Percentiles rank a stretch among this genome's conserved stretches.
Evolutionary conservation across 805 yeast species (phyloP).

Genomic region (Candida suzukii): DNA sequence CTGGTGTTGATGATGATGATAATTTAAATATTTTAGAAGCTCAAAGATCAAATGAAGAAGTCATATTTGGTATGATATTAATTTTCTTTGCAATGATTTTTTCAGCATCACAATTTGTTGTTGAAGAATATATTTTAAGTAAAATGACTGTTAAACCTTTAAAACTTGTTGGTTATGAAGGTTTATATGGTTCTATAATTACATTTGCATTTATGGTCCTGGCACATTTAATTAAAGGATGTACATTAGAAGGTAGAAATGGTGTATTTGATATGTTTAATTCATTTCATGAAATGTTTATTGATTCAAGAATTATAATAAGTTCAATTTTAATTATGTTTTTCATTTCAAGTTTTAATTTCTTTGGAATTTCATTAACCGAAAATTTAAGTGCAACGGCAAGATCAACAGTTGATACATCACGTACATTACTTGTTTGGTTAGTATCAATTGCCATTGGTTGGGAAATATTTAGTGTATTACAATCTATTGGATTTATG

Average conservation of each 20-base stretch:
- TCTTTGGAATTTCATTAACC: constrained; percentile 66
- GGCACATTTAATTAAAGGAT: constrained; percentile 35
- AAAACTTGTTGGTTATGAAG: constrained; percentile 67
- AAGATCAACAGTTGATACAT: constrained; percentile 72
- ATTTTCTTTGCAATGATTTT: constrained; percentile 58
- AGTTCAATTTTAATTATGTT: constrained; percentile 62
- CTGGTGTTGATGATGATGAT: neutral
- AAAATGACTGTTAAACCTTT: constrained; percentile 51
- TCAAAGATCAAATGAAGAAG: constrained; percentile 10
- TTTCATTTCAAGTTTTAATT: constrained; percentile 66
- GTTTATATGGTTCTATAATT: constrained; percentile 51
- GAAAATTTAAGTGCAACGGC: constrained; percentile 64
- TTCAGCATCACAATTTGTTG: constrained; percentile 71
- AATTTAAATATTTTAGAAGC: neutral
- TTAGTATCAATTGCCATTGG: constrained; percentile 58
- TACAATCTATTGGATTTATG: constrained; percentile 60
- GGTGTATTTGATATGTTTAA: constrained; percentile 52
- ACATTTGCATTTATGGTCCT: constrained; percentile 38
- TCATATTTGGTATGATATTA: constrained; percentile 49
- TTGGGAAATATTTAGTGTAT: constrained; percentile 62
- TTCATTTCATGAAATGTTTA: constrained; percentile 42
- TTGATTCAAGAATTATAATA: constrained; percentile 33
- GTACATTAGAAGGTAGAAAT: constrained; percentile 29
- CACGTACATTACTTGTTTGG: constrained; percentile 74
- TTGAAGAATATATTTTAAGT: constrained; percentile 62